Evolutionary conservation across 441 rosid genomes (phyloP), one percentile per base, ranked within the genome.

Genomic region (Aleurites moluccanus): DNA sequence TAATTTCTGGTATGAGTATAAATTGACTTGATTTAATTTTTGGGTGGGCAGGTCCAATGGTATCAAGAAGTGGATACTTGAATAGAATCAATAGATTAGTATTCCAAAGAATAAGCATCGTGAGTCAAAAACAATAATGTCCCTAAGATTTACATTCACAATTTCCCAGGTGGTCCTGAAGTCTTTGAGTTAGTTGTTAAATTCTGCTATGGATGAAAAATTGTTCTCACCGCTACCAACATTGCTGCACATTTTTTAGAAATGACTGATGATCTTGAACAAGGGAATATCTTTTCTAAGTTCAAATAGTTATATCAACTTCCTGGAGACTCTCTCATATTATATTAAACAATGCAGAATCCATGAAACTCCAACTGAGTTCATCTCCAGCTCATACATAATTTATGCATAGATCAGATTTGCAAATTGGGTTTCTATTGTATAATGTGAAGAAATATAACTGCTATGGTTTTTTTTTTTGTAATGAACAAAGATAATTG

Each of bases 141-240:
- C 50, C 23, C 57, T 45, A 68, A 38, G 73, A 78, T 88, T 56
- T 72, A 63, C 70, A 59, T 87, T 25, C 74, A 85, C 64, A 69
- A 73, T 69, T 35, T 88, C 76, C 91, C 91, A 0, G 92, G 92
- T 2, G 92, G 91, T 53, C 64, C 76, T 18, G 74, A 83, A 69
- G 75, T 70, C 44, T 88, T 90, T 10, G 86, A 81, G 75, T 21
- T 68, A 59, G 81, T 83, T 20, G 85, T 86, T 45, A 84, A 80
- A 53, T 88, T 85, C 83, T 88, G 92, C 77, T 88, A 88, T 33
- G 86, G 92, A 14, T 79, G 80, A 79, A 87, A 85, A 73, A 72
- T 90, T 13, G 87, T 86, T 69, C 80, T 84, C 2, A 85, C 83
- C 9, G 84, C 90, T 63, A 42, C 81, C 50, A 88, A 84, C 66